Percentiles rank a stretch among this genome's conserved stretches.
These are phyloP conservation scores for Leishmania guyanensis DNA, from an alignment of 208 protist species.

Conservation along the genomic window DNA sequence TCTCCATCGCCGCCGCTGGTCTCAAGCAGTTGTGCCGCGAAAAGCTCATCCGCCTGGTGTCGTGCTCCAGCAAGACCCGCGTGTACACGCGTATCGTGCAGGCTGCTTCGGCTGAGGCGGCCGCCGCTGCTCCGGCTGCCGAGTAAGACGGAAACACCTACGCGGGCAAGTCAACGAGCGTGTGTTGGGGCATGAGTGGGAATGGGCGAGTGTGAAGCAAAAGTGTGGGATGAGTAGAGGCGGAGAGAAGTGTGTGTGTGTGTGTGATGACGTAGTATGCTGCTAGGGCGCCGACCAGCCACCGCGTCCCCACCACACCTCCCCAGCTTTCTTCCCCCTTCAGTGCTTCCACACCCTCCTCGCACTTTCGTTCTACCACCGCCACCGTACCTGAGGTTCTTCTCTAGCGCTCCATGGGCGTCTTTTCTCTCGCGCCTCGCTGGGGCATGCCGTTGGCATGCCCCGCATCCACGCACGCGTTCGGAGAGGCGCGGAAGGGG, in stretches of 20 bases:
- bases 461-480: not conserved
- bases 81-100: slow-evolving; percentile 82
- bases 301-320: not conserved
- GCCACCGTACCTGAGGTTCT: not conserved
- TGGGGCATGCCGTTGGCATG: not conserved
- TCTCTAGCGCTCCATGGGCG: not conserved
- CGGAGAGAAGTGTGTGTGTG: not conserved
- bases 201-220: not conserved
- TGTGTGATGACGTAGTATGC: not conserved
- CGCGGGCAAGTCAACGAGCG: slow-evolving; percentile 3
- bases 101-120: slow-evolving; percentile 31
- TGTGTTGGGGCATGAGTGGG: not conserved
- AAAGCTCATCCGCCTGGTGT: slow-evolving; percentile 80
- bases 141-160: slow-evolving; percentile 14
- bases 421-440: not conserved
- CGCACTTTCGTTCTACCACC: not conserved
- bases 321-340: not conserved
- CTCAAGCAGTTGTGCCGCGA: slow-evolving; percentile 90
- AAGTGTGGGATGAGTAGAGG: not conserved
- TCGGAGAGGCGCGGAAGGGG: not conserved
- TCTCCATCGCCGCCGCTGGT: slow-evolving; percentile 78
- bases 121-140: slow-evolving; percentile 28
- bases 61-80: slow-evolving; percentile 76
- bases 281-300: not conserved
- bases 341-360: not conserved